Evolutionary conservation across 1,284 basidiomycete species (phyloP).

Genomic region (Leccinum solheimii): DNA sequence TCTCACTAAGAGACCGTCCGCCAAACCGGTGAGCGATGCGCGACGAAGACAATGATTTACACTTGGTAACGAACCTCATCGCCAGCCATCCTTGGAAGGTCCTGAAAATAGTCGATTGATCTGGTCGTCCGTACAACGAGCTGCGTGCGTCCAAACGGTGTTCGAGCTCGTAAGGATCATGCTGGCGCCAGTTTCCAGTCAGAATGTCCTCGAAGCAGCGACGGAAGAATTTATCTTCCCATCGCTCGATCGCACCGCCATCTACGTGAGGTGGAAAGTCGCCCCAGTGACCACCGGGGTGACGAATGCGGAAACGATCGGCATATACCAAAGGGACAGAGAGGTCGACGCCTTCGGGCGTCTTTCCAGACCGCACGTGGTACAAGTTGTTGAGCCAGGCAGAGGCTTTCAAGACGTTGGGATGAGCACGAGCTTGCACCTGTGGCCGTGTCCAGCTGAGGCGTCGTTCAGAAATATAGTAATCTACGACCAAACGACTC

Average conservation of each 20-base stretch:
- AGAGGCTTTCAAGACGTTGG: constrained; percentile 63
- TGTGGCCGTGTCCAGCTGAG: constrained; percentile 69
- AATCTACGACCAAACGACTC: constrained; percentile 23
- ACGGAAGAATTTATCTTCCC: constrained; percentile 78
- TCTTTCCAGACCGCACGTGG: constrained; percentile 41
- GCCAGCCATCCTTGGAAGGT: constrained; percentile 82
- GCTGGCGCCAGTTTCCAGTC: constrained; percentile 63
- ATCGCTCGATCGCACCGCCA: constrained; percentile 79
- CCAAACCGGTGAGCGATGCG: background rate
- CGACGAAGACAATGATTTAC: background rate
- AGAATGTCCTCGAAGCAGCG: constrained; percentile 69
- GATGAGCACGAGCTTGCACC: constrained; percentile 72
- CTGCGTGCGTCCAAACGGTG: constrained; percentile 61
- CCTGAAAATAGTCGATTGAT: constrained; percentile 70
- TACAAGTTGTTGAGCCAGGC: constrained; percentile 69
- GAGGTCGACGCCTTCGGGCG: constrained; percentile 61
- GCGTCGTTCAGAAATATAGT: background rate
- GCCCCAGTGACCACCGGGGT: constrained; percentile 69
- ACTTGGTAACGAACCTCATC: constrained; percentile 46
- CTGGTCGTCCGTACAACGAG: constrained; percentile 60
- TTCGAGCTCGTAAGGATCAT: constrained; percentile 70
- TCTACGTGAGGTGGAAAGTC: constrained; percentile 79
- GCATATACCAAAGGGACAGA: constrained; percentile 73
- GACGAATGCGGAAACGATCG: constrained; percentile 81
- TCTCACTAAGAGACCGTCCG: constrained; percentile 46